A percentile compares a stretch with the other conserved stretches of the same genome.
These are phyloP conservation scores for Rosa persica DNA, from an alignment of 306 rosid species.

Conservation along the genomic window DNA sequence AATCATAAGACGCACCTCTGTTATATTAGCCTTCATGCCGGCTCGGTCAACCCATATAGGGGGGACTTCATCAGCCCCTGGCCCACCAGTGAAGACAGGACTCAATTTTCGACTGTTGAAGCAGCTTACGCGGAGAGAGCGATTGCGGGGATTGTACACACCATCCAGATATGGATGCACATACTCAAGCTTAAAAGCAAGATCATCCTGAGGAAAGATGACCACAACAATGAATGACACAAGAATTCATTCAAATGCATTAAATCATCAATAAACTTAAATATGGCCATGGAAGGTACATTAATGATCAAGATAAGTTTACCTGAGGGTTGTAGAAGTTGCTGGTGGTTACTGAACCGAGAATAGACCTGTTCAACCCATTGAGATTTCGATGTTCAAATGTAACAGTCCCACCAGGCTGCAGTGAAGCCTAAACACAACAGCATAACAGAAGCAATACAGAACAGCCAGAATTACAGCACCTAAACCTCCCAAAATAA, in stretches of 20 bases:
- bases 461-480: conserved; percentile 20
- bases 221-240: conserved; percentile 16
- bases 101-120: conserved; percentile 96
- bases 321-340: conserved; percentile 91
- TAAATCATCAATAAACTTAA: conserved; percentile 2
- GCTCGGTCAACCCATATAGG: conserved; percentile 98
- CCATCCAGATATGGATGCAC: conserved; percentile 95
- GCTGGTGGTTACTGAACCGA: conserved; percentile 87
- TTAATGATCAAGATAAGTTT: conserved; percentile 8
- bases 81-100: conserved; percentile 97
- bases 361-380: conserved; percentile 82
- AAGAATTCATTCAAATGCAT: conserved; percentile 10
- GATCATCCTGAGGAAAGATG: conserved; percentile 70
- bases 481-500: neutral
- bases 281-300: neutral
- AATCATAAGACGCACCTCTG: conserved; percentile 56
- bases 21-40: conserved; percentile 83
- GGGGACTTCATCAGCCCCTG: conserved; percentile 96
- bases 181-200: conserved; percentile 92
- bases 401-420: conserved; percentile 93
- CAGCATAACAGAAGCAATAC: conserved; percentile 20
- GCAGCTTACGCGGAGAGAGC: conserved; percentile 87
- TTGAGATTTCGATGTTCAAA: conserved; percentile 87
- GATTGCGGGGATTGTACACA: conserved; percentile 63
- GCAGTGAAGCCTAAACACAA: conserved; percentile 79